Evolutionary conservation across 225 moss, liverwort and hornwort species (phyloP).

Genomic region (Sphagnum tenellum): DNA sequence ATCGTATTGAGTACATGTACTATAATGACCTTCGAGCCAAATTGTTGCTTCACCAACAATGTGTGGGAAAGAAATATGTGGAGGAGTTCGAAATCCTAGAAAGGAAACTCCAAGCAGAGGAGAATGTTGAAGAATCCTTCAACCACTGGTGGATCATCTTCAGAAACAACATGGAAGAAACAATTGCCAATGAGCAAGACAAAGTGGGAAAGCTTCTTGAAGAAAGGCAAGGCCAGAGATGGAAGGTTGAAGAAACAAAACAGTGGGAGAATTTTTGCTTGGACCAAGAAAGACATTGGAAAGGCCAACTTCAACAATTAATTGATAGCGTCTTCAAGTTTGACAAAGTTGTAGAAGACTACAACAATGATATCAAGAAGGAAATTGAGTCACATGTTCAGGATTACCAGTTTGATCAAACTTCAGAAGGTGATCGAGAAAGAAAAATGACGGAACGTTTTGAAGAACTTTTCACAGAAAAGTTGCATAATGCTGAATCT

Average conservation of each 20-base stretch:
- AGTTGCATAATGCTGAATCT: not conserved
- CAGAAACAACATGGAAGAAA: not conserved
- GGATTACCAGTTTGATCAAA: not conserved
- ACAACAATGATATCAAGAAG: constrained; percentile 6
- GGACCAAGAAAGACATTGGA: constrained; percentile 2
- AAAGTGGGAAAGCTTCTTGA: not conserved
- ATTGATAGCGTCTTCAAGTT: not conserved
- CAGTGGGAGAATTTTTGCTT: not conserved
- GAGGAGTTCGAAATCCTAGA: constrained; percentile 6
- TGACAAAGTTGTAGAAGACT: constrained; percentile 8
- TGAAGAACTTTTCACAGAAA: constrained; percentile 3
- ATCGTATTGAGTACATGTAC: constrained; percentile 2
- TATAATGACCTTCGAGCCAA: constrained; percentile 4
- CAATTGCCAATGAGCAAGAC: not conserved
- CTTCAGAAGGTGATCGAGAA: not conserved
- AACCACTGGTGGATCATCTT: not conserved
- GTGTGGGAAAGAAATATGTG: constrained; percentile 1
- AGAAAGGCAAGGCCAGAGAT: constrained; percentile 3
- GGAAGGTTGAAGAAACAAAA: constrained; percentile 4
- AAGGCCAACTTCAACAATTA: not conserved
- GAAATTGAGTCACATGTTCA: constrained; percentile 2
- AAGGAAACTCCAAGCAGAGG: not conserved
- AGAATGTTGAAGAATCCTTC: not conserved
- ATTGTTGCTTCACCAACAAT: not conserved
- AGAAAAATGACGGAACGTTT: not conserved